A percentile compares a stretch with the other conserved stretches of the same genome.
Evolutionary conservation across 176 grass and related monocot genomes (phyloP).

Genomic region (Rhynchospora pubera): DNA sequence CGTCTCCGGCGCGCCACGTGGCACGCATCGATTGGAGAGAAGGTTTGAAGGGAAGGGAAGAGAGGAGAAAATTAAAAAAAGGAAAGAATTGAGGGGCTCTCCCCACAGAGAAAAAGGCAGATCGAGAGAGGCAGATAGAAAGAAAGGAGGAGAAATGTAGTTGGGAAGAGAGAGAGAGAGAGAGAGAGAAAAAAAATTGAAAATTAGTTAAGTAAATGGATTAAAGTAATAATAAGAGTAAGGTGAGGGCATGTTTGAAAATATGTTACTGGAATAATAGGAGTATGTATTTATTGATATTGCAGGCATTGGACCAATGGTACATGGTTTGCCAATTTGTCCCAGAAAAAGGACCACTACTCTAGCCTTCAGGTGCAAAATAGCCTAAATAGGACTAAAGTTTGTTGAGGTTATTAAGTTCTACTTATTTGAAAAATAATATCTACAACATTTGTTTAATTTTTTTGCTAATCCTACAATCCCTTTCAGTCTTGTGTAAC

Average conservation of each 20-base stretch:
- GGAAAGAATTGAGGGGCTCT: neutral
- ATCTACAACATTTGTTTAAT: neutral
- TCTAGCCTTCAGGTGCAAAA: neutral
- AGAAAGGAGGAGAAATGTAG: neutral
- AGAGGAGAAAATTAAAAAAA: neutral
- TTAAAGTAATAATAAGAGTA: neutral
- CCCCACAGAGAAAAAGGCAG: neutral
- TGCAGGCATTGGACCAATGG: neutral
- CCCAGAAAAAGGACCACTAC: neutral
- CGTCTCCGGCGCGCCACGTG: constrained; percentile 10
- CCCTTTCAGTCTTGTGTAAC: too few species aligned
- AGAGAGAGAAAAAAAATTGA: too few species aligned
- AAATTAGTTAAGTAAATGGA: neutral
- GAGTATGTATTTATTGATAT: neutral
- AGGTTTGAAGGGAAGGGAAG: neutral
- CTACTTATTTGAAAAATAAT: neutral
- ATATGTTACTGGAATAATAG: neutral
- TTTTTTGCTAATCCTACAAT: too few species aligned
- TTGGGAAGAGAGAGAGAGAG: neutral
- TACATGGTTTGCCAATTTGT: neutral
- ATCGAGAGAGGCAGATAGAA: neutral
- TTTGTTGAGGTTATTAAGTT: neutral
- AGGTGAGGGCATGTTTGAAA: neutral
- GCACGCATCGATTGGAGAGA: constrained; percentile 30
- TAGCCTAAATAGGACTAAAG: neutral